Evolutionary conservation across 371 early-diverging fungal species (phyloP), one percentile per base, ranked within the genome.

Genomic region (Actinomucor elegans): DNA sequence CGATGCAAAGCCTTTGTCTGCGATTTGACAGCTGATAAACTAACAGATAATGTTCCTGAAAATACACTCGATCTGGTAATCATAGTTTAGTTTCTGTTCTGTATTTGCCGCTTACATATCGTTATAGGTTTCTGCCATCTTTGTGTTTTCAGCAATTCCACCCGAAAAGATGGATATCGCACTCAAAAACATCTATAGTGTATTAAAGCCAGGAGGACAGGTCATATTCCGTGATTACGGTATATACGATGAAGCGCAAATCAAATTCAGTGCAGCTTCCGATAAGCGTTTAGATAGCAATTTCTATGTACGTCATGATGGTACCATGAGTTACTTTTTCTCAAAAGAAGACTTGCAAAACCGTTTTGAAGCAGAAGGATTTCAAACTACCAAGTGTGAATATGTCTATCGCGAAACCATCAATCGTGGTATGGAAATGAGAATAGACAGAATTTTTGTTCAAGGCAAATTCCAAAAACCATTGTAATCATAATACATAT

Each of bases 201-300:
- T 91, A 1, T 55, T 93, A 44, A 89, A 85, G 55, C 84, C 89
- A 1, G 91, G 89, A n/a, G 91, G 90, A 5, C 72, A 70, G 33
- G 72, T 96, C 0, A 61, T 93, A 37, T 91, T 96, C 70, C 80
- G 95, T 38, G 96, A 96, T 69, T 95, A 96, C 63, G 96, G 88
- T 3, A 59, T 88, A 7, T 92, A 91, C 61, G 96, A 96, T 64
- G 82, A 89, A 59, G 93, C 96, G 1, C 94, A 96, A 60, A 71
- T 94, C 61, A 85, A 92, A 61, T 96, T 95, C 61, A 91, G 84
- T 24, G 71, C 55, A 6, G 54, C 72, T 11, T 75, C 85, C 0
- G 87, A 88, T 23, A 87, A 89, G 53, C 87, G 85, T 51, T 67
- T 96, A 5, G 87, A 86, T 14, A 85, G 87, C 18, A 92, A 89